Conservation (phyloP, 1,284 basidiomycete genomes). For the Ceratobasidium sp. region DNA sequence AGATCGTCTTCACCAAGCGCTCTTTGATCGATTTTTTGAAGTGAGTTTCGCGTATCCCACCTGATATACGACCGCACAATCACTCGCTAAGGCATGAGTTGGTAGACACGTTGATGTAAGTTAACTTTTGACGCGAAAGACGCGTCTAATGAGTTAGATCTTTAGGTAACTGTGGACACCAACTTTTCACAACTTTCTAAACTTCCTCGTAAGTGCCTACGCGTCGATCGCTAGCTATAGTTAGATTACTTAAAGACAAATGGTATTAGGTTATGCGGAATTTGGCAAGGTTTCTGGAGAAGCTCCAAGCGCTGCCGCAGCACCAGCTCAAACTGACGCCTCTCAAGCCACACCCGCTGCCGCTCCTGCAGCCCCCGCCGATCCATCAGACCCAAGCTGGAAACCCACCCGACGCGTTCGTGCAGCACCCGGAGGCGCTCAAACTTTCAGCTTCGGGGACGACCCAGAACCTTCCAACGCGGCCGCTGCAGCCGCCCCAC, state of each 20-base stretch:
- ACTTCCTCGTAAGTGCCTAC: slow-evolving; percentile 47
- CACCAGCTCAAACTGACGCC: slow-evolving; percentile 7
- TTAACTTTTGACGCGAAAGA: slow-evolving; percentile 8
- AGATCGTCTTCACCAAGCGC: slow-evolving; percentile 50
- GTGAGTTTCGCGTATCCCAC: slow-evolving; percentile 46
- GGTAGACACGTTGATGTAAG: slow-evolving; percentile 31
- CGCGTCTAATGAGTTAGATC: neutral
- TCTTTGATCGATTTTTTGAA: slow-evolving; percentile 48
- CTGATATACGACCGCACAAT: slow-evolving; percentile 24
- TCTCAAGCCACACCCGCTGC: neutral
- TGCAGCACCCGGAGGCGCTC: slow-evolving; percentile 30
- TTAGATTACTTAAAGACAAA: neutral
- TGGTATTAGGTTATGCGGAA: slow-evolving; percentile 42
- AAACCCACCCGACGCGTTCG: slow-evolving; percentile 39
- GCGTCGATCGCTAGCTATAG: neutral
- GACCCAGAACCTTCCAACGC: neutral
- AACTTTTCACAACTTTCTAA: slow-evolving; percentile 48
- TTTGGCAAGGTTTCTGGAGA: slow-evolving; percentile 46
- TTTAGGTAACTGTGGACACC: slow-evolving; percentile 48
- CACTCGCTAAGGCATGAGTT: slow-evolving; percentile 42
- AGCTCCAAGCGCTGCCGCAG: slow-evolving; percentile 3
- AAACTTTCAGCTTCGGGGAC: slow-evolving; percentile 36
- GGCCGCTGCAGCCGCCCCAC: slow-evolving; percentile 8
- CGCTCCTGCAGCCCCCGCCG: slow-evolving; percentile 8
- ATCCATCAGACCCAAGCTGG: slow-evolving; percentile 26